A percentile compares a stretch with the other conserved stretches of the same genome.
These are phyloP conservation scores for Spergularia bocconei DNA, from an alignment of 148 eudicot species.

Conservation along the genomic window DNA sequence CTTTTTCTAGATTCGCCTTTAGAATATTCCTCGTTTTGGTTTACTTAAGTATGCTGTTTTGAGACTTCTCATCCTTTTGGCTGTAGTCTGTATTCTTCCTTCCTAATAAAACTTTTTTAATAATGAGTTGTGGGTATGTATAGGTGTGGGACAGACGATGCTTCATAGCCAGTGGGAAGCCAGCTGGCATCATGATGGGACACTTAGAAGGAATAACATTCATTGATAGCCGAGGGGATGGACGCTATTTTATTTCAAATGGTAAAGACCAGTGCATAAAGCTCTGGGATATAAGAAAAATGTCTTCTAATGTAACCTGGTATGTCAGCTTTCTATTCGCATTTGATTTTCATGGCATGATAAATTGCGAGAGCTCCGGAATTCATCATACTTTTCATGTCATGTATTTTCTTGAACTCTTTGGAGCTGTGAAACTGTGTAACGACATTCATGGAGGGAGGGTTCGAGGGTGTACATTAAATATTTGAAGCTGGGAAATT, in stretches of 20 bases:
- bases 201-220: constrained; percentile 90
- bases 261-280: constrained; percentile 89
- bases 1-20: too few relatives aligned
- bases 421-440: background rate
- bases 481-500: too few relatives aligned
- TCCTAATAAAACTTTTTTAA: too few relatives aligned
- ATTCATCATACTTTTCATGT: background rate
- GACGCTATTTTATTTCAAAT: constrained; percentile 91
- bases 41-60: background rate
- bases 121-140: constrained; percentile 8
- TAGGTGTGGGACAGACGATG: constrained; percentile 99
- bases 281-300: constrained; percentile 91
- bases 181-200: constrained; percentile 72
- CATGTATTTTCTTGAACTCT: background rate
- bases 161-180: constrained; percentile 44
- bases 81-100: background rate
- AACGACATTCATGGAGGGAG: background rate
- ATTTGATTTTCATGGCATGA: background rate
- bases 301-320: constrained; percentile 59
- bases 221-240: constrained; percentile 89
- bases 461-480: too few relatives aligned
- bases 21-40: background rate
- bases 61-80: background rate
- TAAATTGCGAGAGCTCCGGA: background rate
- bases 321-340: constrained; percentile 27